Percentiles rank a stretch among this genome's conserved stretches.
phyloP scores from a whole-genome alignment of 108 stramenopile species.

The Pseudonitzschia multiseries region DNA sequence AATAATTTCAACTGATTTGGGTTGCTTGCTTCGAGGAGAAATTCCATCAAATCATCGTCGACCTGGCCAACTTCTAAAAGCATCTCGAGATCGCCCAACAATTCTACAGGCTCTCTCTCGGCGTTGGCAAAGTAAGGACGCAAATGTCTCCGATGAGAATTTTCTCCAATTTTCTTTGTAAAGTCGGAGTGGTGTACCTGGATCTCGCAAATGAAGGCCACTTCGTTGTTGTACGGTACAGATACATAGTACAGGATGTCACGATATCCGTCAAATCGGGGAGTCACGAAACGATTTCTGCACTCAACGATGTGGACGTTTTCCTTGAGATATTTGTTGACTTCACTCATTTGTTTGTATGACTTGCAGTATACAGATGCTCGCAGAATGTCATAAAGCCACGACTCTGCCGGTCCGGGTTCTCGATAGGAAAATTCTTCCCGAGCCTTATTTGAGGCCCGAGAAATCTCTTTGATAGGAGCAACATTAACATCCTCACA shows the following conservation, averaged over 20 bases:
- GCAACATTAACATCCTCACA: constrained; percentile 17
- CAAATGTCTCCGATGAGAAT: constrained; percentile 29
- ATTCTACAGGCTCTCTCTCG: constrained; percentile 16
- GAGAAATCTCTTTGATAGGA: constrained; percentile 20
- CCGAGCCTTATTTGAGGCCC: constrained; percentile 34
- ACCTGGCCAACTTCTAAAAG: constrained; percentile 27
- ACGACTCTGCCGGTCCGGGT: constrained; percentile 36
- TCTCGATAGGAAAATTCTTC: constrained; percentile 33
- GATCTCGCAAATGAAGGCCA: constrained; percentile 36
- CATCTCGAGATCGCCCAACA: constrained; percentile 35
- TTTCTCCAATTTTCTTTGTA: constrained; percentile 15
- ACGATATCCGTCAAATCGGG: constrained; percentile 40
- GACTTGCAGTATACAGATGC: constrained; percentile 29
- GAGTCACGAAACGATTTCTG: constrained; percentile 30
- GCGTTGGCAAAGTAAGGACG: constrained; percentile 33
- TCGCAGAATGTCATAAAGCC: constrained; percentile 38
- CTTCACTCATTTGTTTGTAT: constrained; percentile 36
- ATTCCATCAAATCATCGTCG: constrained; percentile 34
- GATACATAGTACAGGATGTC: constrained; percentile 42
- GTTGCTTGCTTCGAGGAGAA: constrained; percentile 28
- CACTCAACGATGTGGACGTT: constrained; percentile 41
- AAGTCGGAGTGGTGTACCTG: constrained; percentile 40
- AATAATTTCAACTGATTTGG: constrained; percentile 36
- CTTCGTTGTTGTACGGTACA: constrained; percentile 34
- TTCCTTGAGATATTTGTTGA: constrained; percentile 38